Evolutionary conservation across 805 yeast genomes (phyloP), one percentile per base, ranked within the genome.

Genomic region (Schizosaccharomyces octosporus): DNA sequence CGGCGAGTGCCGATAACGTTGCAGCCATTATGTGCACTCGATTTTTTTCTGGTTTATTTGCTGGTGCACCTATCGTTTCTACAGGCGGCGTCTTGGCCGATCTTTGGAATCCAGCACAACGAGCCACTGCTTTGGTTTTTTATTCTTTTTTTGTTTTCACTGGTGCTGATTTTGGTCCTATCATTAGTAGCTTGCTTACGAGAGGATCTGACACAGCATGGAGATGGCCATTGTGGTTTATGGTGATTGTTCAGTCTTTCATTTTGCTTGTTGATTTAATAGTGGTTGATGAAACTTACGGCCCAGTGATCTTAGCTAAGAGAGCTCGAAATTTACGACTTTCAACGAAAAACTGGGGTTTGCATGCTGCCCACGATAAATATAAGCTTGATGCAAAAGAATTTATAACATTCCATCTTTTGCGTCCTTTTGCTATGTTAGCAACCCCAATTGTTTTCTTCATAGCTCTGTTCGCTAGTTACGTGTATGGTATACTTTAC

Each of bases 341-440:
- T 27, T 27, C 27, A 3, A 27, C 27, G 27, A 27, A 27, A 27
- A 27, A 27, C 27, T 27, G 27, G 27, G 27, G 27, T 27, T 27
- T 86, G 64, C 87, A 87, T 87, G 86, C 97, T 27, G 94, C 86
- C 72, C 94, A 86, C 70, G 97, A 89, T 70, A 90, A 90, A 41
- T 81, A 80, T 69, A 87, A 87, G 27, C 70, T 87, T 70, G 73
- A 84, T 1, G 69, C 85, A 59, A 74, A 73, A 42, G 95, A 89
- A 70, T 75, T 89, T 70, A 66, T 87, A 63, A 77, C 79, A 63
- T 79, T 85, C 29, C 86, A 88, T 74, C 76, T 89, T 62, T 72
- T 80, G 66, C 79, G 96, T 67, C 97, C 97, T 1, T 73, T 90
- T 64, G 81, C 80, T 66, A 86, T 90, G 73, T 81, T 81, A 21